phyloP scores from a whole-genome alignment of 1,284 basidiomycete genomes.

The Marasmius tenuissimus region DNA sequence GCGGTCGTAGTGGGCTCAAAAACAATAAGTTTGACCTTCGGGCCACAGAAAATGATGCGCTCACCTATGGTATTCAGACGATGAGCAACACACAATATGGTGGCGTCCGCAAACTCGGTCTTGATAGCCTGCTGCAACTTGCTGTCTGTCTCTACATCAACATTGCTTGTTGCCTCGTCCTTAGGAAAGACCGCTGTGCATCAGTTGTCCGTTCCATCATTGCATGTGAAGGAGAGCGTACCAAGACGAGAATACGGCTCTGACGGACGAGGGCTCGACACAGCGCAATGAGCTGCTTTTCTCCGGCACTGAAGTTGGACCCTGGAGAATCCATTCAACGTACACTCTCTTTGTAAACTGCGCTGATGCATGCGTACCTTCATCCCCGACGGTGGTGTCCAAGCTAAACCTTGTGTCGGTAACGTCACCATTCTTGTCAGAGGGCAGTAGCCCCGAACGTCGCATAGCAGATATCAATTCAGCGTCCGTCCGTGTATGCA shows the following conservation, averaged over 20 bases:
- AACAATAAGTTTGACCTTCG: not conserved
- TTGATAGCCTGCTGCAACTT: slow-evolving; percentile 77
- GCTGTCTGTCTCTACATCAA: slow-evolving; percentile 81
- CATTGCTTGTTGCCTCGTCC: slow-evolving; percentile 80
- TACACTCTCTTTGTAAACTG: not conserved
- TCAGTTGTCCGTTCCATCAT: not conserved
- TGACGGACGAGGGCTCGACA: slow-evolving; percentile 73
- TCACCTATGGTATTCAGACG: slow-evolving; percentile 73
- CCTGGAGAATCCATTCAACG: slow-evolving; percentile 34
- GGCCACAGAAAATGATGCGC: slow-evolving; percentile 17
- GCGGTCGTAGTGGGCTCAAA: slow-evolving; percentile 67
- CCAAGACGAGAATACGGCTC: slow-evolving; percentile 71
- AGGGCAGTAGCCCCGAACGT: slow-evolving; percentile 60
- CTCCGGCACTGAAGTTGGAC: slow-evolving; percentile 75
- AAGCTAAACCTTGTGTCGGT: slow-evolving; percentile 66
- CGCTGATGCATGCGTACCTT: slow-evolving; percentile 39
- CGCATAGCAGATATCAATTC: slow-evolving; percentile 46
- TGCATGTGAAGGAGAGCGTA: slow-evolving; percentile 26
- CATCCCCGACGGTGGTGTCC: slow-evolving; percentile 65
- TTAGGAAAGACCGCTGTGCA: slow-evolving; percentile 20
- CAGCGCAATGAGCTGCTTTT: slow-evolving; percentile 76
- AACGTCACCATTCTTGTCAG: slow-evolving; percentile 42
- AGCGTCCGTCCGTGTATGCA: slow-evolving; percentile 47
- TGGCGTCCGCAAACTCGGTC: slow-evolving; percentile 62
- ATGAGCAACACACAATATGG: slow-evolving; percentile 58